Evolutionary conservation across 176 grass and related monocot species (phyloP), one percentile per base, ranked within the genome.

Genomic region (Oryza brachyantha): DNA sequence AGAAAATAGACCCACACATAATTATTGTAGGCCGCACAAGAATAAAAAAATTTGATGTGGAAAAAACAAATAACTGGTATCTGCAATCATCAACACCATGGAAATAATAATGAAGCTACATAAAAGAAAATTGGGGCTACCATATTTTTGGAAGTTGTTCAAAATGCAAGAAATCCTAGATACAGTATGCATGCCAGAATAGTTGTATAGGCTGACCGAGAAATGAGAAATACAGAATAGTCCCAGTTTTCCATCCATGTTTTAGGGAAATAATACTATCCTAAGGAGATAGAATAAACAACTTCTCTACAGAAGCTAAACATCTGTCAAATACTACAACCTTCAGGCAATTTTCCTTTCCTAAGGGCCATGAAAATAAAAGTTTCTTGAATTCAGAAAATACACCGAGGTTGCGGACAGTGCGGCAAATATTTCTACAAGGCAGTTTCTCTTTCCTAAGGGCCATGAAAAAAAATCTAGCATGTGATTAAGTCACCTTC

Each of bases 401-500:
- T 32, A 32, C 31, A 32, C 4, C 31, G 4, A 32, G 31, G 31
- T 32, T 32, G 31, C 4, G 4, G 1, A 32, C 31, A 2, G 31
- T 32, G 31, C 3, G 31, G 31, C 31, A 32, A 32, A 32, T 32
- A 32, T 32, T 32, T 32, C 1, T 32, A 32, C 3, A 32, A 27
- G 25, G 26, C 3, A 13, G 24, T 67, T 16, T 16, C 16, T 57
- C 34, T 71, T 68, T 17, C 42, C 39, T 52, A 60, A 13, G 6
- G 17, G 17, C 27, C 26, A 54, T 54, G 31, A 32, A 32, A 37
- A 66, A 83, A 55, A 74, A 55, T 16, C 5, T 7, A 39, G 19
- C 13, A 13, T 5, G 25, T 34, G 42, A 61, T 72, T 22, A 22
- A 13, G 13, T 79, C 11, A 98, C 95, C 95, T 98, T 94, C 11